These are phyloP conservation scores for Excoecaria cochinchinensis DNA, from an alignment of 345 rosid genomes.

Conservation along the genomic window DNA sequence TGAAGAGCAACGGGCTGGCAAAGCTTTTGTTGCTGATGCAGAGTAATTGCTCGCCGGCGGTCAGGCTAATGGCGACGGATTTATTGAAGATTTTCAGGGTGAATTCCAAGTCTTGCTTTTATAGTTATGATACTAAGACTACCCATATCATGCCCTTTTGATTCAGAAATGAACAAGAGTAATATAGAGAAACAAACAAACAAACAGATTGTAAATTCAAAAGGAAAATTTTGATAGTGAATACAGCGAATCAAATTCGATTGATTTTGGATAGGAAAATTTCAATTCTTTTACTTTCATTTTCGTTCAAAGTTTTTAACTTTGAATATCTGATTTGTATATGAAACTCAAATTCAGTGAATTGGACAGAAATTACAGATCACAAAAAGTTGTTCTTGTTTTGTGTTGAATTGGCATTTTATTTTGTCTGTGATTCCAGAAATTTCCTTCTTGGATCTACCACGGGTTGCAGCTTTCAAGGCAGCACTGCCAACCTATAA, in stretches of 20 bases:
- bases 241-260: constrained; percentile 13
- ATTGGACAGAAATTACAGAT: neutral
- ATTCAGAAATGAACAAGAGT: constrained; percentile 17
- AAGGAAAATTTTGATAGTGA: constrained; percentile 46
- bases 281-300: no score
- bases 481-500: no score
- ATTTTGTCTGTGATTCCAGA: neutral
- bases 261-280: neutral
- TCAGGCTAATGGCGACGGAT: constrained; percentile 72
- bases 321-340: neutral
- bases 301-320: neutral
- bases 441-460: neutral
- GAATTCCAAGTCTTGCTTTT: constrained; percentile 49
- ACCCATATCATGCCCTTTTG: constrained; percentile 92
- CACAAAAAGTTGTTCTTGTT: neutral
- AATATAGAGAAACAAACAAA: no score
- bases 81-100: constrained; percentile 60
- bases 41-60: constrained; percentile 72
- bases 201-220: constrained; percentile 39
- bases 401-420: neutral
- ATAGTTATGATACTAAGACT: constrained; percentile 77
- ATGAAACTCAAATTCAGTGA: neutral
- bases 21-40: constrained; percentile 81
- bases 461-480: neutral
- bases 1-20: constrained; percentile 61